These are phyloP conservation scores for Ramalina intermedia DNA, from an alignment of 495 filamentous ascomycete genomes.

Conservation along the genomic window DNA sequence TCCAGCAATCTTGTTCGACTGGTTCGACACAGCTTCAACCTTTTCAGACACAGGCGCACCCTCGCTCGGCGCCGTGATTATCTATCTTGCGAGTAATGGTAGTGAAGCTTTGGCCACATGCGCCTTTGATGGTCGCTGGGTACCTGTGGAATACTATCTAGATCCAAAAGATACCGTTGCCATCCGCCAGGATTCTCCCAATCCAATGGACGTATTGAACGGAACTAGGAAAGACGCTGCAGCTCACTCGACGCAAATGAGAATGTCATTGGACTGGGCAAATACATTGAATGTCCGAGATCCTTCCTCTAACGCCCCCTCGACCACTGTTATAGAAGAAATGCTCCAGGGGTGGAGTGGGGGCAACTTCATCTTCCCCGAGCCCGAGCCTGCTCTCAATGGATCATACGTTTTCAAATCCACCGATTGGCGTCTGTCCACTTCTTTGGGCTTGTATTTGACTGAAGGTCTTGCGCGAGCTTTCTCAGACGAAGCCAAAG, in stretches of 20 bases:
- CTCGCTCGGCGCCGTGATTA: constrained; percentile 3
- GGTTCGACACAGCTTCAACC: constrained; percentile 6
- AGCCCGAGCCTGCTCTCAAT: background rate
- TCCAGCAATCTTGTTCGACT: constrained; percentile 2
- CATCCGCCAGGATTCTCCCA: constrained; percentile 5
- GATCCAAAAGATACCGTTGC: constrained; percentile 8
- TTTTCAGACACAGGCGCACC: constrained; percentile 4
- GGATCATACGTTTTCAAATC: background rate
- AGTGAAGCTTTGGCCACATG: constrained; percentile 2
- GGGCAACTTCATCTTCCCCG: background rate
- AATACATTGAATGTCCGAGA: background rate
- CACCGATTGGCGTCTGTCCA: background rate
- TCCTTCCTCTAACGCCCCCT: background rate
- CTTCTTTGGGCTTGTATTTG: background rate
- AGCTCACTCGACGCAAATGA: constrained; percentile 4
- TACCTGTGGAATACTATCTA: constrained; percentile 1
- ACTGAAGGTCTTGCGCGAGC: background rate
- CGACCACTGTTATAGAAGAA: background rate
- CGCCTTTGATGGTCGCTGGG: constrained; percentile 9
- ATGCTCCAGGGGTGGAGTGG: background rate
- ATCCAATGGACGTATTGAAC: constrained; percentile 9
- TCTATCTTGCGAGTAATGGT: background rate
- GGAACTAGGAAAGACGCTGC: constrained; percentile 1
- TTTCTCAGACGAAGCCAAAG: background rate
- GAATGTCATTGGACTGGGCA: constrained; percentile 5